Percentiles rank a stretch among this genome's conserved stretches.
Evolutionary conservation across 768 basidiomycete genomes (phyloP).

Genomic region (Boletus subcaerulescens): DNA sequence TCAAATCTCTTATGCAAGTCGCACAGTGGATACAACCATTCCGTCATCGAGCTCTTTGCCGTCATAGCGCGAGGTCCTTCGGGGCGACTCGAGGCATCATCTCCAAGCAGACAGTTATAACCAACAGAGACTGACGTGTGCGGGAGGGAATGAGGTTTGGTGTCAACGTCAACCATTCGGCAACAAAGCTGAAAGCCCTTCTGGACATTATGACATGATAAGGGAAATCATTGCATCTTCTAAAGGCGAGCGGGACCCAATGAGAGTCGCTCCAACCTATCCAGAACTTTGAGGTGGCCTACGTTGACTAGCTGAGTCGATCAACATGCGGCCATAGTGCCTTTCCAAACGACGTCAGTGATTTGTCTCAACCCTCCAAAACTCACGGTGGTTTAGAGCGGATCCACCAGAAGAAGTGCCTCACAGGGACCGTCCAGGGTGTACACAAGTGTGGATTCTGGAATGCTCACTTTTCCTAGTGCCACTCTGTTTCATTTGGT

Average conservation of each 20-base stretch:
- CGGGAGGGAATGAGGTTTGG: conserved; percentile 20
- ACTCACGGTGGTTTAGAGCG: conserved; percentile 14
- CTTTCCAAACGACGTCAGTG: conserved; percentile 1
- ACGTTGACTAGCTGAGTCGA: no score
- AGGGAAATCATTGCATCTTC: no score
- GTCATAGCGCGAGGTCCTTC: conserved; percentile 7
- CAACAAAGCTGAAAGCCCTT: conserved; percentile 48
- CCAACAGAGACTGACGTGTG: conserved; percentile 21
- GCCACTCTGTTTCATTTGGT: background rate
- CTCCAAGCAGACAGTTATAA: conserved; percentile 16
- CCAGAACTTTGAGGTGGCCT: no score
- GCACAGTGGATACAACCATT: conserved; percentile 56
- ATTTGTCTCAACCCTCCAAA: background rate
- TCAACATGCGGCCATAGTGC: no score
- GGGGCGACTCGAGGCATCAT: conserved; percentile 3
- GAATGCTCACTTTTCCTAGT: conserved; percentile 5
- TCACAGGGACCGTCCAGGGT: background rate
- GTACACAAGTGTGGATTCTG: background rate
- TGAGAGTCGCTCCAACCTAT: no score
- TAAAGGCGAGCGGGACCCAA: no score
- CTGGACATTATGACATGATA: conserved; percentile 50
- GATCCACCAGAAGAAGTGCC: background rate
- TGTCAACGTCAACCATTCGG: conserved; percentile 29
- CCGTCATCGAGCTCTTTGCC: conserved; percentile 27
- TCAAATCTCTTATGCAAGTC: conserved; percentile 41